These are phyloP conservation scores for Rhodotorula sp. DNA, from an alignment of 1,284 basidiomycete genomes.

Conservation along the genomic window DNA sequence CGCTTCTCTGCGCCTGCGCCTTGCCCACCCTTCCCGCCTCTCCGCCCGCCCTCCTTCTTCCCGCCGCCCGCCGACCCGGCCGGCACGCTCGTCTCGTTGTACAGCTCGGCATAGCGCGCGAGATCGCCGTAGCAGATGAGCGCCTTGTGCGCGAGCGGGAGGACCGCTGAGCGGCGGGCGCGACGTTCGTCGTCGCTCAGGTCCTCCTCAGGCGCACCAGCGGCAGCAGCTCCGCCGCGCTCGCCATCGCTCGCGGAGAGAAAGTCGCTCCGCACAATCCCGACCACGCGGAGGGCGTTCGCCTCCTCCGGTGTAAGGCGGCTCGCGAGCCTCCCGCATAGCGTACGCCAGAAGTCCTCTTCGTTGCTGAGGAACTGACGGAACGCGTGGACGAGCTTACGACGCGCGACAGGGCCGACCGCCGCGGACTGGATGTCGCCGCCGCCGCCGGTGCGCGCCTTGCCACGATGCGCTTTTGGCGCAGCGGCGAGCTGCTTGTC, in stretches of 20 bases:
- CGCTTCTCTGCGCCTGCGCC: slow-evolving; percentile 5
- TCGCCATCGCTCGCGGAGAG: slow-evolving; percentile 46
- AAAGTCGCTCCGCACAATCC: slow-evolving; percentile 60
- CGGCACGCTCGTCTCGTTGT: slow-evolving; percentile 60
- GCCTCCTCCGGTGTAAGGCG: slow-evolving; percentile 61
- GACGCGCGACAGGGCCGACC: slow-evolving; percentile 62
- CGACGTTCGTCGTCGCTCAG: slow-evolving; percentile 53
- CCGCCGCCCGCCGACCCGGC: slow-evolving; percentile 1
- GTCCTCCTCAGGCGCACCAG: background rate
- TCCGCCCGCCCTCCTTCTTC: slow-evolving; percentile 29
- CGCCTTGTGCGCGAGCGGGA: slow-evolving; percentile 73
- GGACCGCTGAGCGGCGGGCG: slow-evolving; percentile 61
- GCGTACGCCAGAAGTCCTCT: slow-evolving; percentile 80
- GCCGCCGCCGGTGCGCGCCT: slow-evolving; percentile 15
- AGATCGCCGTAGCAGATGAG: slow-evolving; percentile 92
- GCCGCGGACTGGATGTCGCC: slow-evolving; percentile 29
- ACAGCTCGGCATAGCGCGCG: slow-evolving; percentile 87
- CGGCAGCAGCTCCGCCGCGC: background rate
- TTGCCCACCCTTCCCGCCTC: slow-evolving; percentile 37
- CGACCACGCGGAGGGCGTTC: slow-evolving; percentile 63
- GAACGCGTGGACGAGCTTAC: slow-evolving; percentile 79
- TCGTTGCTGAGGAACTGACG: slow-evolving; percentile 81
- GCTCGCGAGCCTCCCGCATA: slow-evolving; percentile 69
- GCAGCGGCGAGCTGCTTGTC: slow-evolving; percentile 55
- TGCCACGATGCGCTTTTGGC: slow-evolving; percentile 19